Evolutionary conservation across 495 filamentous ascomycete genomes (phyloP).

Genomic region (Penicillium goetzii): DNA sequence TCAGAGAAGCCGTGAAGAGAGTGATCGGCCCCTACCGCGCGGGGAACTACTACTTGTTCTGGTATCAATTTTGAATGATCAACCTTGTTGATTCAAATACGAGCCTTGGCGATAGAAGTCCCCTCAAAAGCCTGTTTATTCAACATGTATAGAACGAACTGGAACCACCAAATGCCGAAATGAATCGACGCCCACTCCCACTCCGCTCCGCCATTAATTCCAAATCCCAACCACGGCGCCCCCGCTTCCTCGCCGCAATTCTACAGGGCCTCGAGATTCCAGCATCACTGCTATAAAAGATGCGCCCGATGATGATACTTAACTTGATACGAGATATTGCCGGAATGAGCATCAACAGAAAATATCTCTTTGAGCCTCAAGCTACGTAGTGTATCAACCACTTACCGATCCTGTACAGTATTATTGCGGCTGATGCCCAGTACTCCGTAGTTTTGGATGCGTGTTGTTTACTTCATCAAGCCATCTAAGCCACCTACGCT

Average conservation of each 20-base stretch:
- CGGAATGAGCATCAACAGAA: neutral
- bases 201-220: neutral
- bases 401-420: neutral
- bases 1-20: neutral
- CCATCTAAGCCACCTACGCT: constrained; percentile 1
- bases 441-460: too few relatives aligned
- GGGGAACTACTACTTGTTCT: neutral
- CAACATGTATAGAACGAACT: neutral
- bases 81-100: neutral
- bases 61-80: neutral
- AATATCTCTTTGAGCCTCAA: neutral
- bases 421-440: neutral
- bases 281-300: neutral
- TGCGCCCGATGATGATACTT: neutral
- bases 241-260: neutral
- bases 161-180: neutral
- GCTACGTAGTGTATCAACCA: neutral
- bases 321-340: neutral
- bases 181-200: neutral
- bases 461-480: neutral
- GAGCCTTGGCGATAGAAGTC: constrained; percentile 6
- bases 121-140: neutral
- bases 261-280: neutral
- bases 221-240: constrained; percentile 7
- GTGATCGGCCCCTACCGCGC: neutral